phyloP scores from a whole-genome alignment of 495 filamentous ascomycete species.

The Hypoxylon rickii region DNA sequence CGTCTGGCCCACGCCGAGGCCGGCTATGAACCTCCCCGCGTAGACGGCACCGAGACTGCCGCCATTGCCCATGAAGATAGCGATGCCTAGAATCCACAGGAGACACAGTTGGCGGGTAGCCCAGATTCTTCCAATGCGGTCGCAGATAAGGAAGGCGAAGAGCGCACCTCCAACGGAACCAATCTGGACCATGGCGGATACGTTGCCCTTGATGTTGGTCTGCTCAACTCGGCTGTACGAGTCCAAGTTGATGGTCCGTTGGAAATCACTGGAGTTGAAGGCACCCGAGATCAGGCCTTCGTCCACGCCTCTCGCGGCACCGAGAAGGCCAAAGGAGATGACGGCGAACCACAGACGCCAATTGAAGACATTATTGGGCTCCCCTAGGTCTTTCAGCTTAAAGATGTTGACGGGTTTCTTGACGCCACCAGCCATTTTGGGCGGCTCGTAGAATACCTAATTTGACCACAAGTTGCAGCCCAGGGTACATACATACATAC shows the following conservation, averaged over 20 bases:
- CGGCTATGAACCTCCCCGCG: slow-evolving; percentile 69
- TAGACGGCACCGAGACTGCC: slow-evolving; percentile 67
- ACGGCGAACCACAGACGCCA: slow-evolving; percentile 70
- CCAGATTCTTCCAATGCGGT: slow-evolving; percentile 71
- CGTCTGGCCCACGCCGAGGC: slow-evolving; percentile 69
- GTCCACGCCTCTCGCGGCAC: slow-evolving; percentile 72
- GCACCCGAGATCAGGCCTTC: slow-evolving; percentile 72
- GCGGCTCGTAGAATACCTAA: too few relatives aligned
- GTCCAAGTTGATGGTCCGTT: slow-evolving; percentile 61
- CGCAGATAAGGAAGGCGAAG: slow-evolving; percentile 69
- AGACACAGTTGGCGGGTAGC: slow-evolving; percentile 69
- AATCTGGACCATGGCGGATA: slow-evolving; percentile 74
- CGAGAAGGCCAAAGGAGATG: slow-evolving; percentile 69
- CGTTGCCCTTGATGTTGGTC: slow-evolving; percentile 69
- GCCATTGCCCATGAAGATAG: slow-evolving; percentile 67
- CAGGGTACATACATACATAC: too few relatives aligned
- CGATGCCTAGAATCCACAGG: slow-evolving; percentile 69
- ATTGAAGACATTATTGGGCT: slow-evolving; percentile 65
- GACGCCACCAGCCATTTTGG: slow-evolving; percentile 64
- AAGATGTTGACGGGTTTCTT: slow-evolving; percentile 73
- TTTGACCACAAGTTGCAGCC: too few relatives aligned
- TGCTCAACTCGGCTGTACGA: slow-evolving; percentile 55
- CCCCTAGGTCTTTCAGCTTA: slow-evolving; percentile 56
- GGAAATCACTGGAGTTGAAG: slow-evolving; percentile 67
- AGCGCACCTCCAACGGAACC: slow-evolving; percentile 68